Evolutionary conservation across 768 basidiomycete genomes (phyloP).

Genomic region (Lentinula edodes): DNA sequence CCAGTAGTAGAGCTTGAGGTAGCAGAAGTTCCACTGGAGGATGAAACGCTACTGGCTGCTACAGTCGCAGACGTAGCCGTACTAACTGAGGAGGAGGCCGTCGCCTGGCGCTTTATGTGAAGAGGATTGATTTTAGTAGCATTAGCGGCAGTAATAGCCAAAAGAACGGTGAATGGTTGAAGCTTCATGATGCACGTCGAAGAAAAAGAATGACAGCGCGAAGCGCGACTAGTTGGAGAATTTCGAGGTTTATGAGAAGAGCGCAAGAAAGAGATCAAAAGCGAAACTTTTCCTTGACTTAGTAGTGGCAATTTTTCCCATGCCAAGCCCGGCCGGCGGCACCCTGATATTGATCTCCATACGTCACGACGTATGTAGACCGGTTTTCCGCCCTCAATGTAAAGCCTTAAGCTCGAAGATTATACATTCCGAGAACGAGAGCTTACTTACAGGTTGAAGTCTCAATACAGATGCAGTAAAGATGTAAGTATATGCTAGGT

Average conservation of each 20-base stretch:
- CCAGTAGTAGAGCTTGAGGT: slow-evolving; percentile 8
- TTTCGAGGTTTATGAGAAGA: background rate
- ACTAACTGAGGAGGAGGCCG: slow-evolving; percentile 17
- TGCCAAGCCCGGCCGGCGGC: background rate
- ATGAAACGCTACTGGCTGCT: slow-evolving; percentile 8
- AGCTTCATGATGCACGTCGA: slow-evolving; percentile 36
- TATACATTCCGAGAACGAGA: background rate
- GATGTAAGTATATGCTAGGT: slow-evolving; percentile 23
- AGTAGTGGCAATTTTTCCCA: background rate
- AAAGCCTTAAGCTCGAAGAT: no score
- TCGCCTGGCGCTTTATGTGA: slow-evolving; percentile 37
- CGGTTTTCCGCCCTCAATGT: no score
- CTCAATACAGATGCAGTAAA: slow-evolving; percentile 25
- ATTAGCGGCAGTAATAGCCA: slow-evolving; percentile 31
- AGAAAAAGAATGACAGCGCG: slow-evolving; percentile 15
- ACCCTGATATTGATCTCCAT: background rate
- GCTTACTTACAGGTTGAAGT: background rate
- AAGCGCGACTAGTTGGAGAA: slow-evolving; percentile 10
- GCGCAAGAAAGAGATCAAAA: background rate
- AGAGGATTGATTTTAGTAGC: slow-evolving; percentile 28
- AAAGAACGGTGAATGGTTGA: slow-evolving; percentile 38
- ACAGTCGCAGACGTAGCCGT: slow-evolving; percentile 11
- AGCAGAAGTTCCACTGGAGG: slow-evolving; percentile 10
- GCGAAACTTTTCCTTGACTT: background rate
- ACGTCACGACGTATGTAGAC: no score